Percentiles rank a stretch among this genome's conserved stretches.
Conservation (phyloP, 169 alveolate genomes). For the Plasmodium cynomolgi region DNA sequence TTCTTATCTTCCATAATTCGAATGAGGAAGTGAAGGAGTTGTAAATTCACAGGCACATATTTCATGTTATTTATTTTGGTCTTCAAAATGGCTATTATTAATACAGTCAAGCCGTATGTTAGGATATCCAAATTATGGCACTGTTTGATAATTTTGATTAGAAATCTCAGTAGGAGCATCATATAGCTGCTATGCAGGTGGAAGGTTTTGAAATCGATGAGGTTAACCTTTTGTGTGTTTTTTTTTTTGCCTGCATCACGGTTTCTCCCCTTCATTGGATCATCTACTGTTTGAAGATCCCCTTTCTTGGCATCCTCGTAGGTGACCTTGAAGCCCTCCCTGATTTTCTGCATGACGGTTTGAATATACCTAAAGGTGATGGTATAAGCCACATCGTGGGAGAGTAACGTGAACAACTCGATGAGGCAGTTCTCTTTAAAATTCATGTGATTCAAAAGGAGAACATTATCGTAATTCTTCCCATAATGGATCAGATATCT, state of each 20-base stretch:
- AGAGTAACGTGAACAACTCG: conserved; percentile 54
- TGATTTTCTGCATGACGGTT: conserved; percentile 35
- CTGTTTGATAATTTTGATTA: conserved; percentile 12
- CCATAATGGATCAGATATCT: conserved; percentile 49
- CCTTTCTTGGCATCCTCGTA: background rate
- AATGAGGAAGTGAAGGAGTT: conserved; percentile 37
- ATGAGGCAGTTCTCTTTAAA: conserved; percentile 70
- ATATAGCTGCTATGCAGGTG: conserved; percentile 43
- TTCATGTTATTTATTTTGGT: conserved; percentile 45
- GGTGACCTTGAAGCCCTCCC: conserved; percentile 20
- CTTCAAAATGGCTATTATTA: conserved; percentile 65
- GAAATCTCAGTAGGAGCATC: conserved; percentile 13
- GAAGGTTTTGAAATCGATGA: background rate
- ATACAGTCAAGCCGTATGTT: conserved; percentile 34
- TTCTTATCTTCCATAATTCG: conserved; percentile 63
- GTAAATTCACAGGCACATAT: conserved; percentile 58
- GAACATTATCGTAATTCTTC: background rate
- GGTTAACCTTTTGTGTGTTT: background rate
- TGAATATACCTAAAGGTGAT: conserved; percentile 61
- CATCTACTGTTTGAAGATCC: background rate
- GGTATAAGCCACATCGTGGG: conserved; percentile 60
- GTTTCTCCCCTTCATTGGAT: background rate
- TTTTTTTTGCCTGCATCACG: background rate
- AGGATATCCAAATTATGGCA: conserved; percentile 37
- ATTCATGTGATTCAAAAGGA: conserved; percentile 8